Evolutionary conservation across 2,329 filamentous ascomycete genomes (phyloP), one percentile per base, ranked within the genome.

Genomic region (Coniochaeta prunicola): DNA sequence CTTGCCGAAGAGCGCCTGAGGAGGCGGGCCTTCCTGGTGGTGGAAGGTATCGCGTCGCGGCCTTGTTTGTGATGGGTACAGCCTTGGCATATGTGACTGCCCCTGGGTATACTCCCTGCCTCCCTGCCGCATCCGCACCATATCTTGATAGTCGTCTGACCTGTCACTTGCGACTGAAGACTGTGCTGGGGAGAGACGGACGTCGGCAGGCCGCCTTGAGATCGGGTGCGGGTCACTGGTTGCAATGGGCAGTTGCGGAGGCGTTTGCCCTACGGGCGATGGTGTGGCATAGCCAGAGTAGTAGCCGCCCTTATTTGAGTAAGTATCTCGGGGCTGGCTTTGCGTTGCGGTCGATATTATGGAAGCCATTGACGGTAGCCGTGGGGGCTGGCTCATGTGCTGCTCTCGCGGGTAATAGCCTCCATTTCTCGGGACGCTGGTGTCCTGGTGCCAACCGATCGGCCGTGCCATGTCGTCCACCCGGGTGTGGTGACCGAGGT

Each of bases 381-480:
- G 64, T 15, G 64, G 64, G 9, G 64, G 64, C 17, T 62, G 58
- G 24, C 59, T 62, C 30, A 57, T 50, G n/a, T 53, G 53, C 53
- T 71, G 55, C 48, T 73, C 69, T 45, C 65, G 63, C 50, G 64
- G 53, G 62, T 70, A 69, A 57, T 66, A 65, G 26, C 58, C 59
- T 21, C 61, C 66, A 61, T 66, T 64, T 59, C 65, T 62, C 7
- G 69, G 68, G 58, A 63, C 63, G 34, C 69, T 70, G 54, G 65
- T 62, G 40, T 70, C 69, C 31, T 69, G 67, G 38, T 62, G 60
- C 70, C 67, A 73, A 61, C 62, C 62, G 61, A 68, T 67, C 53
- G 70, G 65, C 65, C 69, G 69, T 61, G 71, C 68, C 73, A 75
- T 75, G 57, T 65, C 65, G 66, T 71, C 70, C 53, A 34, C 45